Conservation (phyloP, 768 basidiomycete species). For the Boletus speciosus region DNA sequence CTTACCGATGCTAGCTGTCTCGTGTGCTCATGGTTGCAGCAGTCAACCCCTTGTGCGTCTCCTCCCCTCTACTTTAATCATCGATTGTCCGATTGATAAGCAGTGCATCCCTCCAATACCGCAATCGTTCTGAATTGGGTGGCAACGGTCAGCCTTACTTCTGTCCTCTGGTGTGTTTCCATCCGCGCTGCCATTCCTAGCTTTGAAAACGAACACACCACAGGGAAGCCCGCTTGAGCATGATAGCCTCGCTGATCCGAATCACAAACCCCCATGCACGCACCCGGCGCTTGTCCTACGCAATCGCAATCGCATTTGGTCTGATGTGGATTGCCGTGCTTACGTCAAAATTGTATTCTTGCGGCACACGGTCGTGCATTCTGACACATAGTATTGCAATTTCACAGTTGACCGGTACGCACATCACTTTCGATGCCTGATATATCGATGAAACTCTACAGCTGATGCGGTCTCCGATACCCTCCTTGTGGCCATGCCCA, state of each 20-base stretch:
- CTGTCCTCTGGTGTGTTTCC: conserved; percentile 11
- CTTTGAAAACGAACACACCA: background rate
- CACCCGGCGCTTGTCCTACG: background rate
- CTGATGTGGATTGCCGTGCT: conserved; percentile 14
- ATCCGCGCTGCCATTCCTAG: background rate
- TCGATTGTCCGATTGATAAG: background rate
- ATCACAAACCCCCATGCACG: conserved; percentile 1
- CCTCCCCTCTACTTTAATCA: background rate
- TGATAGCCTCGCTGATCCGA: conserved; percentile 10
- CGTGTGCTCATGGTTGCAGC: conserved; percentile 2
- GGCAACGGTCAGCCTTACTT: background rate
- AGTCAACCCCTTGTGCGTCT: conserved; percentile 2
- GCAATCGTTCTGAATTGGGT: conserved; percentile 5
- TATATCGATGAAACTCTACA: conserved; percentile 1
- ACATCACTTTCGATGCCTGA: background rate
- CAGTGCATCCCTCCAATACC: background rate
- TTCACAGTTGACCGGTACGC: conserved; percentile 15
- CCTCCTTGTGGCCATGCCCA: conserved; percentile 14
- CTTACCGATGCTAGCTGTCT: conserved; percentile 9
- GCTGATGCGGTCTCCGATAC: conserved; percentile 20
- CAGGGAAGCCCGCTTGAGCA: conserved; percentile 19
- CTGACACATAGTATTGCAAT: conserved; percentile 3
- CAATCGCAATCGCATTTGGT: conserved; percentile 7
- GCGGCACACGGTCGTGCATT: background rate
- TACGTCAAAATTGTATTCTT: conserved; percentile 1